Evolutionary conservation across 352 stramenopile genomes (phyloP).

Genomic region (Albugo laibachii): DNA sequence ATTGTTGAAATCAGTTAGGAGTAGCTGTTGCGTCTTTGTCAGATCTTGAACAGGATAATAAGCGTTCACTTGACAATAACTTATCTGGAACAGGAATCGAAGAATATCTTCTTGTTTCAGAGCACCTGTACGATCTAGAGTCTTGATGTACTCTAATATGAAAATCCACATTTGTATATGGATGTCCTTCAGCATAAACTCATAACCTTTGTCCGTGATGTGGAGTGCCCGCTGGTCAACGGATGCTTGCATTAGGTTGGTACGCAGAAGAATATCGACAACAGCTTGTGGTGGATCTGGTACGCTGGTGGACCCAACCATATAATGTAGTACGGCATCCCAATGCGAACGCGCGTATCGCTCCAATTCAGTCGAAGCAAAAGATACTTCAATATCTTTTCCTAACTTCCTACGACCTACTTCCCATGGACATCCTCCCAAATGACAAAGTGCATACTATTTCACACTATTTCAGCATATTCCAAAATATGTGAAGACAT

Average conservation of each 20-base stretch:
- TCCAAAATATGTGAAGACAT: background rate
- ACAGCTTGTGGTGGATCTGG: slow-evolving; percentile 40
- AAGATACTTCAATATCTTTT: slow-evolving; percentile 17
- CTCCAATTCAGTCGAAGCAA: slow-evolving; percentile 29
- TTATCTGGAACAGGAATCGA: slow-evolving; percentile 81
- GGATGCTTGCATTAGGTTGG: slow-evolving; percentile 44
- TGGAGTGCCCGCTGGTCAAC: slow-evolving; percentile 40
- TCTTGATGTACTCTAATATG: slow-evolving; percentile 79
- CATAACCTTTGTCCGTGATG: slow-evolving; percentile 77
- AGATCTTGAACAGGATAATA: slow-evolving; percentile 66
- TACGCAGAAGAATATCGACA: slow-evolving; percentile 54
- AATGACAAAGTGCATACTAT: slow-evolving; percentile 36
- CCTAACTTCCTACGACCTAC: slow-evolving; percentile 19
- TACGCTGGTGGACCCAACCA: slow-evolving; percentile 47
- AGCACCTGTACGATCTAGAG: slow-evolving; percentile 45
- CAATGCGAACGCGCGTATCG: slow-evolving; percentile 33
- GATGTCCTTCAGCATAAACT: slow-evolving; percentile 85
- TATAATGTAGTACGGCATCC: slow-evolving; percentile 58
- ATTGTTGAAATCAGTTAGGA: slow-evolving; percentile 71
- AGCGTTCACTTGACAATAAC: slow-evolving; percentile 70
- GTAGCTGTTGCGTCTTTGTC: slow-evolving; percentile 47
- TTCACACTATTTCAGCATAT: background rate
- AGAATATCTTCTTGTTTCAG: slow-evolving; percentile 73
- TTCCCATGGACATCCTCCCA: slow-evolving; percentile 64
- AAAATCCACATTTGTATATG: slow-evolving; percentile 86